These are phyloP conservation scores for Henningerozyma blattae DNA, from an alignment of 805 yeast species.

Conservation along the genomic window DNA sequence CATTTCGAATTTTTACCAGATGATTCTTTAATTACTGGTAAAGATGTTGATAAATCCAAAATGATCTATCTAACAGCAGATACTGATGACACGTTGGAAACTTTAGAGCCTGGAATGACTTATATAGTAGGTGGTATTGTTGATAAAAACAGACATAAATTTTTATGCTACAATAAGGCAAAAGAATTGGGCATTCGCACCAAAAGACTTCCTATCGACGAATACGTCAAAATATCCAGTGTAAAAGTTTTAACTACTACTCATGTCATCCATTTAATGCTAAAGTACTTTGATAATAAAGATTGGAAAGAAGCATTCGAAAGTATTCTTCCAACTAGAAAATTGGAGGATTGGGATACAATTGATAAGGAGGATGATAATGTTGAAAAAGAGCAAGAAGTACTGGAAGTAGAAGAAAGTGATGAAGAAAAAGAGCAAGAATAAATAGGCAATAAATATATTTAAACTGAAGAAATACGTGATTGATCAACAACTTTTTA, in stretches of 20 bases:
- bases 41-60: constrained; percentile 27
- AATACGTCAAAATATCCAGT: constrained; percentile 71
- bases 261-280: constrained; percentile 82
- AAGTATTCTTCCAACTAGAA: constrained; percentile 75
- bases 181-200: constrained; percentile 55
- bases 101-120: constrained; percentile 54
- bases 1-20: constrained; percentile 39
- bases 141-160: constrained; percentile 83
- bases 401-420: constrained; percentile 1
- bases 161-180: constrained; percentile 74
- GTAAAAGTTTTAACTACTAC: constrained; percentile 86
- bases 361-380: background rate
- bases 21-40: constrained; percentile 25
- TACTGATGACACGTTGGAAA: constrained; percentile 55
- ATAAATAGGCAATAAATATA: background rate
- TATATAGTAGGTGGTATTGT: constrained; percentile 94
- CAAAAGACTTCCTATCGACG: constrained; percentile 77
- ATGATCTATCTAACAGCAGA: constrained; percentile 77
- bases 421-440: background rate
- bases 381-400: background rate
- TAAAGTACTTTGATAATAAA: constrained; percentile 63
- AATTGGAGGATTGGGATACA: constrained; percentile 32
- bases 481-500: background rate
- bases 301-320: constrained; percentile 87
- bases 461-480: background rate